Base-by-base conservation (phyloP, 805 yeast genomes). In the Pichia californica region DNA sequence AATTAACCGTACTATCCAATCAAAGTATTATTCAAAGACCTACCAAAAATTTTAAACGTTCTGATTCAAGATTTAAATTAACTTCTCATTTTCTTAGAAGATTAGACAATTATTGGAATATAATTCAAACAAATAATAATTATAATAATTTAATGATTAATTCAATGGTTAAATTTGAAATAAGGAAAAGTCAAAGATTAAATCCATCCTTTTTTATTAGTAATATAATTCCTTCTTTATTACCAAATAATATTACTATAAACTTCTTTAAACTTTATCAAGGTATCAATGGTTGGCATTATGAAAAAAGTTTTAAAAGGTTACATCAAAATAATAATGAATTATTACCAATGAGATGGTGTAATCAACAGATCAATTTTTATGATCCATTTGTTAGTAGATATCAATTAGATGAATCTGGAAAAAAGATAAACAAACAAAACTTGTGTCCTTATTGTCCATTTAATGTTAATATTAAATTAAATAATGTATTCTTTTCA, bases 391-490 rank as follows among this genome's bases (percentile, higher is more conserved):
- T 45, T 23, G 57, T 58, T 8, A 51, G 49, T 26, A 47, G 59
- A 39, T 46, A 47, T 43, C 29, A 31, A 11, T 10, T 10, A 5
- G 23, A 26, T 33, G 5, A 25, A 13, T 11, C 16, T 13, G 31
- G 31, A 6, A 36, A 36, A 26, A 6, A 3, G 14, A n/a, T 49
- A 16, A 48, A 50, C 15, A 56, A 55, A 9, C 55, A 56, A 36
- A 63, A 60, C 9, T 46, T 61, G 19, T 61, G 65, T 36, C 64
- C 64, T 9, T 61, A 59, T 43, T 61, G 65, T 45, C 47, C 47
- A 15, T 34, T 36, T 30, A 42, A 52, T 5, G 37, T 13, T 8
- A 40, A 15, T 31, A 33, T 18, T 16, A 34, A 28, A 25, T 26
- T 36, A 10, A 29, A 36, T 18, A 28, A 20, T 32, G 30, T 47